Evolutionary conservation across 2,329 filamentous ascomycete species (phyloP), one percentile per base, ranked within the genome.

Genomic region (Aschersonia sp.): DNA sequence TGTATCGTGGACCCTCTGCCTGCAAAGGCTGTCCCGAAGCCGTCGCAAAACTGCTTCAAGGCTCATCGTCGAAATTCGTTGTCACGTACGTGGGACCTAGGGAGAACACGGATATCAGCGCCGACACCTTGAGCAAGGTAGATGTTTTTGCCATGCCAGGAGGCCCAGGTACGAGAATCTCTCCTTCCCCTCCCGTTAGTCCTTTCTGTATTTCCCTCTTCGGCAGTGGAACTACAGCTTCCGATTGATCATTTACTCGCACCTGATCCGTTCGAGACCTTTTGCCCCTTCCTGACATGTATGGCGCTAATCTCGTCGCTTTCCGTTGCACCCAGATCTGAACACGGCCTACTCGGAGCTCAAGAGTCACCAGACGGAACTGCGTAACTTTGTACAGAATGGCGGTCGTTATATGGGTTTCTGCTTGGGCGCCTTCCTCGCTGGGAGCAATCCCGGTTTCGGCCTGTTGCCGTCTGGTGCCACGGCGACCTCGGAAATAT

Each of bases 351-450:
- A 52, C 50, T 9, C 41, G 5, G 46, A 51, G 10, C 31, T 58
- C 9, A 45, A 54, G 43, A 31, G 45, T 1, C 49, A 51, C 40
- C 48, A 50, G 4, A 12, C 45, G 2, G 28, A 47, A 3, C 48
- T 59, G 5, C 46, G 48, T 10, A 32, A 53, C 20, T 59, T 55
- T 48, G 51, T 59, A 20, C 32, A 51, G 5, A 48, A 46, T 10
- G 56, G 58, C 9, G 57, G 58, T 6, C 51, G 50, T 9, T 59
- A 58, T 44, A 43, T 59, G 6, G 58, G 56, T 32, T 56, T 59
- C 45, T 59, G 58, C 32, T 54, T 59, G 28, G 58, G 58, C 5
- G 56, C 58, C 20, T 59, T 55, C 44, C 50, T 59, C 6, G 58
- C 58, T n/a, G 56, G 55, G 31, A 29, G 48, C 31, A 43, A 47